Evolutionary conservation across 495 filamentous ascomycete species (phyloP), one percentile per base, ranked within the genome.

Genomic region (Bryoglossum gracile): DNA sequence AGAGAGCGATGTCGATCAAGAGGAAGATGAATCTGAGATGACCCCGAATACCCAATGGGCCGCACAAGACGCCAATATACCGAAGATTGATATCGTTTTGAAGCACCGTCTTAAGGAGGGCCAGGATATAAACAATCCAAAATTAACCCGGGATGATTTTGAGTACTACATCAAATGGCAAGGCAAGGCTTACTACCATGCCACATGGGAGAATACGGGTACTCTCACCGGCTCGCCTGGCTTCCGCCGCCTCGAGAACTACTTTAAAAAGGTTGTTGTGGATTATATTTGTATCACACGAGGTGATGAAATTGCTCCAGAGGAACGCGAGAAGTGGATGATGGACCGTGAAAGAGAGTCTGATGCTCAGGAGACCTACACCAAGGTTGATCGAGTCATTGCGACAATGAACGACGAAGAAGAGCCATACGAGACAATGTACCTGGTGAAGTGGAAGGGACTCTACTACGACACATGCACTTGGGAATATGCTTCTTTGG

Each of bases 81-180:
- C 84, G 26, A 89, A 85, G 40, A 88, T 99, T 53, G 94, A 99
- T 55, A 76, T 84, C 39, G 83, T 97, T 42, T 76, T 97, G 37
- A 85, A 94, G 53, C 88, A 96, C 62, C 78, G 87, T 26, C 65
- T 83, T 9, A 87, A 81, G 62, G 83, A 86, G 28, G 88, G 74
- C 37, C 71, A 76, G 21, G 78, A 76, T 59, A 65, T 79, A 24
- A 64, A 67, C 21, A 68, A 73, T 17, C 59, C 64, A n/a, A 70
- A 81, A 44, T 52, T 78, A 32, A 75, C 73, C 17, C 85, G 86
- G 52, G 78, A 88, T 45, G 86, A 95, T 57, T 96, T 89, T 53
- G 86, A 95, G 50, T 98, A 87, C 63, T 88, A 83, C 61, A 90
- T 99, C 57, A 99, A 99, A 72, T 99, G 92, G 92, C 88, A 95